Evolutionary conservation across 225 moss, liverwort and hornwort species (phyloP).

Genomic region (Sphagnum contortum): DNA sequence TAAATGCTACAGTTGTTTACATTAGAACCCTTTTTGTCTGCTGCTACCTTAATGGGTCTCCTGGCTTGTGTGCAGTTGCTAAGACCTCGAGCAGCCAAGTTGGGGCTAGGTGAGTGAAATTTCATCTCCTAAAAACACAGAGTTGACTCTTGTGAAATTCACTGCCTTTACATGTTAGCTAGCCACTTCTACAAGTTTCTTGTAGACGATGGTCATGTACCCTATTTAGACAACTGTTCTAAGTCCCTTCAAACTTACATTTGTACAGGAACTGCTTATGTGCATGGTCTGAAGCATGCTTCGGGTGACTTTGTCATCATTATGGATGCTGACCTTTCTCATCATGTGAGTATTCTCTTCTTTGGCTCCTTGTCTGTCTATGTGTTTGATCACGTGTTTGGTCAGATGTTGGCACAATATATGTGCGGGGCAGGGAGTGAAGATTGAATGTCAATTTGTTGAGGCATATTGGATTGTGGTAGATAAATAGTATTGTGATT

Average conservation of each 20-base stretch:
- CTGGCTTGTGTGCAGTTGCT: conserved; percentile 48
- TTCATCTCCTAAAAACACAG: not conserved
- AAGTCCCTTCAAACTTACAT: not conserved
- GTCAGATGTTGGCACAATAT: too few relatives aligned
- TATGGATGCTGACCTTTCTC: conserved; percentile 90
- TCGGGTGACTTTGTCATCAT: conserved; percentile 80
- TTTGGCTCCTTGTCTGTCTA: not conserved
- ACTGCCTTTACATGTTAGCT: too few relatives aligned
- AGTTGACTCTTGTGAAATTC: too few relatives aligned
- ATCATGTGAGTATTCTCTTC: conserved; percentile 45
- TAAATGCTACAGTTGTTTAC: not conserved
- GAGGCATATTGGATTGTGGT: not conserved
- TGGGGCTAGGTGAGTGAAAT: conserved; percentile 56
- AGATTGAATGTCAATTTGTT: not conserved
- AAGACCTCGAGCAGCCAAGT: conserved; percentile 72
- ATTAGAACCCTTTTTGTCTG: too few relatives aligned
- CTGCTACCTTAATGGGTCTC: too few relatives aligned
- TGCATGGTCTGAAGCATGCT: conserved; percentile 75
- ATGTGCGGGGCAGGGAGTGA: too few relatives aligned
- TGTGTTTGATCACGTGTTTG: too few relatives aligned
- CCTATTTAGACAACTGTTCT: too few relatives aligned
- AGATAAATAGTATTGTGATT: too few relatives aligned
- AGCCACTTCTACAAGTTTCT: too few relatives aligned
- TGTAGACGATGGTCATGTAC: too few relatives aligned
- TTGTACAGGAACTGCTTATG: conserved; percentile 71